Percentiles rank a stretch among this genome's conserved stretches.
phyloP scores from a whole-genome alignment of 2,329 filamentous ascomycete genomes.

The Lithohypha guttulata region DNA sequence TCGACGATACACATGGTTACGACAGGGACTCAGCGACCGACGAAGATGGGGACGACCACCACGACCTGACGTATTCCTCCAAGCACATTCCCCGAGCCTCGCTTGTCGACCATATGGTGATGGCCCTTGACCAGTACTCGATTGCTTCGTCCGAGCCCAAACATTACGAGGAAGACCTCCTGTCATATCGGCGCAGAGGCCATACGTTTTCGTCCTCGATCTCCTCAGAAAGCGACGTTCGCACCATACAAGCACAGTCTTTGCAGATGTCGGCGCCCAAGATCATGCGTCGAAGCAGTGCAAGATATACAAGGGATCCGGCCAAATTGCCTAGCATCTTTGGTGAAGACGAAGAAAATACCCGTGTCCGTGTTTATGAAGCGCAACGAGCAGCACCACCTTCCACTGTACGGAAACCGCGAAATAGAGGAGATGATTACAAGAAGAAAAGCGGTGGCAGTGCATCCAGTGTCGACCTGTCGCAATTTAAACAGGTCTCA shows the following conservation, averaged over 20 bases:
- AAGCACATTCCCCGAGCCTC: conserved; percentile 74
- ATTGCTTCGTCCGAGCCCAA: conserved; percentile 20
- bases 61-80: conserved; percentile 74
- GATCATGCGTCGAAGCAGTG: conserved; percentile 22
- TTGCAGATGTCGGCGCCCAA: conserved; percentile 16
- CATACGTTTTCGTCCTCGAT: conserved; percentile 51
- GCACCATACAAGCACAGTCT: conserved; percentile 22
- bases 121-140: conserved; percentile 79
- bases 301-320: conserved; percentile 26
- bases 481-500: conserved; percentile 30
- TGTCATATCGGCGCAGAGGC: conserved; percentile 38
- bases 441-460: conserved; percentile 65
- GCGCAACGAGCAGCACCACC: conserved; percentile 23
- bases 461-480: conserved; percentile 67
- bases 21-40: conserved; percentile 9
- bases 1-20: conserved; percentile 8
- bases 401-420: conserved; percentile 34
- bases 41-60: conserved; percentile 49
- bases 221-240: conserved; percentile 44
- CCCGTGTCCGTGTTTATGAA: conserved; percentile 29
- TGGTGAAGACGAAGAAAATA: conserved; percentile 29
- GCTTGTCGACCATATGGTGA: conserved; percentile 88
- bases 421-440: conserved; percentile 35
- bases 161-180: conserved; percentile 20
- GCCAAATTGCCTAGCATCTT: conserved; percentile 55